Base-by-base conservation (phyloP, 441 rosid species). In the Hypseocharis bilobata region DNA sequence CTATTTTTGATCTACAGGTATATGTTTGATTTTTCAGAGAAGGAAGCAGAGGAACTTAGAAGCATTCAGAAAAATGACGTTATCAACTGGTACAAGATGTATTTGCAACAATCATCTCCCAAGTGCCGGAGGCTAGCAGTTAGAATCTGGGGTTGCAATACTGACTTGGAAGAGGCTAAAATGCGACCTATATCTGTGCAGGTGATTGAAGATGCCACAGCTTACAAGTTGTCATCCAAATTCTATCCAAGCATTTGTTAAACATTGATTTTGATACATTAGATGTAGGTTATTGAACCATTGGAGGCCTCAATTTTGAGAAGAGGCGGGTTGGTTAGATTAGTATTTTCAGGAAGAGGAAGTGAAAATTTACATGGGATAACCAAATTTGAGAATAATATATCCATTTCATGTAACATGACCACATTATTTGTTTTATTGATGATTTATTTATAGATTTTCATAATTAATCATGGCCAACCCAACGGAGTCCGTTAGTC, bases 111-210 rank as follows among this genome's bases (percentile, higher is more conserved):
- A 68, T 71, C 88, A 4, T 93, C 99, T 7, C 84, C 86, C 0
- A 82, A 86, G 62, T 83, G 92, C 20, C 81, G 99, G 76, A 86
- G 95, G 76, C 85, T 93, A 64, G 83, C 80, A 6, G 78, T 93
- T 68, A 80, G 89, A 57, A 85, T 93, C 10, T 93, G 99, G 99
- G 97, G 99, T 69, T 91, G 96, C 88, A 83, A 88, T 72, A 69
- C 85, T 0, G 72, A 80, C 74, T 19, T 72, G 62, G 81, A 84
- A 57, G 95, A 84, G 59, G 69, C 73, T 23, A 75, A 78, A 67
- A 72, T 44, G n/a, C 71, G 65, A 29, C 20, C 66, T 40, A 80
- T 74, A 65, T 55, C 79, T 4, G 77, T 63, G 62, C 78, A 79
- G 69, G 63, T 69, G 61, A 86, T 93, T 20, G 26, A 76, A 40